phyloP scores from a whole-genome alignment of 2,329 filamentous ascomycete species.

The Ramichloridium luteum region DNA sequence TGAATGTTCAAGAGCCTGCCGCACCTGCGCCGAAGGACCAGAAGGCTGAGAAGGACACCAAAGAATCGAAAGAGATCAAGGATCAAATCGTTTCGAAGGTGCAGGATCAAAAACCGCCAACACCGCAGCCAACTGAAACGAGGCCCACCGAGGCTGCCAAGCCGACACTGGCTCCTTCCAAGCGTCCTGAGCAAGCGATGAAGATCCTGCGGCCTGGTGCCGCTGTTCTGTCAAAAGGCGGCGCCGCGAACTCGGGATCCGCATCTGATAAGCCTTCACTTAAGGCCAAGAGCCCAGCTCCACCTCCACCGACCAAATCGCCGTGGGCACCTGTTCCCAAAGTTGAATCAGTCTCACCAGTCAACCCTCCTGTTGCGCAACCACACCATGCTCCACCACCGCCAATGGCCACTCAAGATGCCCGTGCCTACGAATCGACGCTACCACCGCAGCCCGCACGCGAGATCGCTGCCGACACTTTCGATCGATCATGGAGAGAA shows the following conservation, averaged over 20 bases:
- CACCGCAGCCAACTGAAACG: not conserved
- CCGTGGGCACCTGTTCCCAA: constrained; percentile 84
- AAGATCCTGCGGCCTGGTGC: constrained; percentile 39
- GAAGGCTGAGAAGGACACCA: not conserved
- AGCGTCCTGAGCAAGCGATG: constrained; percentile 29
- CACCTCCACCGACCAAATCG: constrained; percentile 68
- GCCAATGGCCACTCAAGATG: constrained; percentile 41
- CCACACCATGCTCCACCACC: constrained; percentile 24
- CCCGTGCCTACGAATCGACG: constrained; percentile 43
- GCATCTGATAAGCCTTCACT: constrained; percentile 48
- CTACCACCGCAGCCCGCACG: constrained; percentile 47
- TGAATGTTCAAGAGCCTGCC: constrained; percentile 43
- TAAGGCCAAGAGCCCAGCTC: constrained; percentile 58
- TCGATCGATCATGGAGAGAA: constrained; percentile 76
- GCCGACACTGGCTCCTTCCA: constrained; percentile 15
- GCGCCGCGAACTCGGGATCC: constrained; percentile 46
- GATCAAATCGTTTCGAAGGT: not conserved
- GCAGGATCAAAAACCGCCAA: not conserved
- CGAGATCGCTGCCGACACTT: constrained; percentile 89
- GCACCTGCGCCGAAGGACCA: not conserved
- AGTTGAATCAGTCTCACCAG: constrained; percentile 66
- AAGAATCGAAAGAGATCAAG: not conserved
- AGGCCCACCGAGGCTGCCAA: constrained; percentile 6
- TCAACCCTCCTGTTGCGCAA: constrained; percentile 42
- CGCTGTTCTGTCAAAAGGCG: constrained; percentile 20